A percentile compares a stretch with the other conserved stretches of the same genome.
Evolutionary conservation across 805 yeast genomes (phyloP).

Genomic region (Monosporozyma solicola): DNA sequence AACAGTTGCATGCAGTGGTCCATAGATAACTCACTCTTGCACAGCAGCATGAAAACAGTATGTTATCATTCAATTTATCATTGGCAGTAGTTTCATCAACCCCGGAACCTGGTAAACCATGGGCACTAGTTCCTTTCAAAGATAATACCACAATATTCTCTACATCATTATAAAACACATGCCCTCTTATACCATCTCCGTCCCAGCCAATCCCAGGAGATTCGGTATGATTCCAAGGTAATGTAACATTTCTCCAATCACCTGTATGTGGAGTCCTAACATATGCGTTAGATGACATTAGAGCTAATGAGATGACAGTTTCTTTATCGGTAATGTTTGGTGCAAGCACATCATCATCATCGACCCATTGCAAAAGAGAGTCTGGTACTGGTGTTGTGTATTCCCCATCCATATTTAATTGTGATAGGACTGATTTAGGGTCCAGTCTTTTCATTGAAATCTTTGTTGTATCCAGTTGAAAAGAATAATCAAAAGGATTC

Average conservation of each 20-base stretch:
- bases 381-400: neutral
- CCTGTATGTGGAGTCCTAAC: constrained; percentile 67
- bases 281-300: constrained; percentile 87
- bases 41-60: constrained; percentile 91
- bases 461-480: constrained; percentile 7
- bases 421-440: constrained; percentile 61
- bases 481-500: constrained; percentile 21
- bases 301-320: constrained; percentile 66
- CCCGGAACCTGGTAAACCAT: constrained; percentile 65
- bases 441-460: constrained; percentile 33
- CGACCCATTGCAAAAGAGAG: neutral
- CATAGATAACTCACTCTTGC: constrained; percentile 85
- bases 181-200: constrained; percentile 79
- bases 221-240: constrained; percentile 45
- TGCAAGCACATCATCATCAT: constrained; percentile 40
- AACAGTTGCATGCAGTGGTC: constrained; percentile 95
- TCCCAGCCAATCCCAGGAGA: constrained; percentile 79
- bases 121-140: constrained; percentile 88
- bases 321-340: constrained; percentile 73
- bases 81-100: constrained; percentile 68
- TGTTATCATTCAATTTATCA: constrained; percentile 81
- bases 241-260: constrained; percentile 77
- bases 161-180: constrained; percentile 62
- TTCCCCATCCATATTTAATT: constrained; percentile 28
- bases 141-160: constrained; percentile 61